phyloP scores from a whole-genome alignment of 768 basidiomycete genomes.

The Suillus subluteus region DNA sequence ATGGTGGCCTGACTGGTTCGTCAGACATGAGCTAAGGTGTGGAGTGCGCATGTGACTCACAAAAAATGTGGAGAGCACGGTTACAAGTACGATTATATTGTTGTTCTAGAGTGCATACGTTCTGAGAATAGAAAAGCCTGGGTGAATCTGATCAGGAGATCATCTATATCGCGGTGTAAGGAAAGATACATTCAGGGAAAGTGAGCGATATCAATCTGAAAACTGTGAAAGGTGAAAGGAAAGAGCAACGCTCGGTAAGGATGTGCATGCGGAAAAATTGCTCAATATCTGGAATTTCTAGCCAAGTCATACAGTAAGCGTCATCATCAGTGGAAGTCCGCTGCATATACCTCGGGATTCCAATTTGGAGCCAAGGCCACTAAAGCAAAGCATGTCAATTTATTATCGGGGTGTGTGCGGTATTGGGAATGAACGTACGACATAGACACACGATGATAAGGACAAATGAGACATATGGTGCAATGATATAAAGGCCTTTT shows the following conservation, averaged over 20 bases:
- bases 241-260: background rate
- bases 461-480: background rate
- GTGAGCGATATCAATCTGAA: background rate
- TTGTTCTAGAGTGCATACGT: background rate
- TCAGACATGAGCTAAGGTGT: background rate
- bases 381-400: background rate
- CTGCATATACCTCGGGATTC: background rate
- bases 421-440: background rate
- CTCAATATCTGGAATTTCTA: background rate
- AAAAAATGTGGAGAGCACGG: background rate
- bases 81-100: background rate
- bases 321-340: background rate
- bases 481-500: background rate
- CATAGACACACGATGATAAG: background rate
- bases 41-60: background rate
- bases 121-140: background rate
- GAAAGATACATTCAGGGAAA: background rate
- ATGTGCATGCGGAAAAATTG: background rate
- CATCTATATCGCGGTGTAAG: background rate
- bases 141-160: background rate
- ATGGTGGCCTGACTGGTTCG: background rate
- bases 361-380: background rate
- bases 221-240: background rate
- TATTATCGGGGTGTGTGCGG: background rate
- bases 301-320: background rate